A percentile compares a stretch with the other conserved stretches of the same genome.
Evolutionary conservation across 768 basidiomycete genomes (phyloP).

Genomic region (Amanita rubescens): DNA sequence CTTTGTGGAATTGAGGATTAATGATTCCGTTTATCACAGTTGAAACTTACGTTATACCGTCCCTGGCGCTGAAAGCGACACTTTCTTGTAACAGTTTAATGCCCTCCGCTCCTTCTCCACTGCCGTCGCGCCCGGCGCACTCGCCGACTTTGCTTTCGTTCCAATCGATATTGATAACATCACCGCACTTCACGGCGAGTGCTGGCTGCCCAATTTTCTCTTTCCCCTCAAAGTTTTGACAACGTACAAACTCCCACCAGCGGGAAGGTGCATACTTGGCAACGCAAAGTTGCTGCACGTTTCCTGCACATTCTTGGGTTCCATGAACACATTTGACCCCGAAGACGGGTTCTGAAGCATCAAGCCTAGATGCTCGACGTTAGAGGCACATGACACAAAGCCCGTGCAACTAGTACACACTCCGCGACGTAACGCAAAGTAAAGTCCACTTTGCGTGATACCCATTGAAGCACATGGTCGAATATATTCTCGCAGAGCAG

Average conservation of each 20-base stretch:
- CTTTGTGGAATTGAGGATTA: constrained; percentile 21
- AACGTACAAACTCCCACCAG: constrained; percentile 84
- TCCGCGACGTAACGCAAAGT: constrained; percentile 66
- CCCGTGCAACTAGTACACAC: constrained; percentile 39
- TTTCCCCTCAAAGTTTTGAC: constrained; percentile 65
- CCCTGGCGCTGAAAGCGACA: constrained; percentile 30
- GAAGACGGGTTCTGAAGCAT: constrained; percentile 58
- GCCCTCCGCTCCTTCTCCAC: constrained; percentile 58
- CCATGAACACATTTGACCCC: constrained; percentile 85
- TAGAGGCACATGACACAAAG: neutral
- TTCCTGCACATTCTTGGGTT: constrained; percentile 73
- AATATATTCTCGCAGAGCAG: constrained; percentile 73
- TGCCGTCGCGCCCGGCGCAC: constrained; percentile 59
- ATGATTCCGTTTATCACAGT: neutral
- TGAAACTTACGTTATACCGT: constrained; percentile 48
- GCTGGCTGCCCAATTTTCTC: constrained; percentile 57
- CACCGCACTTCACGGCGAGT: constrained; percentile 60
- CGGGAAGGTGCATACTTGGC: constrained; percentile 46
- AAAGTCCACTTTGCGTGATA: constrained; percentile 58
- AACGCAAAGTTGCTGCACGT: constrained; percentile 84
- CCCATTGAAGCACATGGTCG: constrained; percentile 58
- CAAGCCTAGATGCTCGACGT: constrained; percentile 34
- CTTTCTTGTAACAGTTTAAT: constrained; percentile 57
- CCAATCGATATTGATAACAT: constrained; percentile 63
- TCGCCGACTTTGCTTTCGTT: constrained; percentile 42